Percentiles rank a stretch among this genome's conserved stretches.
Conservation (phyloP, 352 stramenopile species). For the Phytophthora pisi region DNA sequence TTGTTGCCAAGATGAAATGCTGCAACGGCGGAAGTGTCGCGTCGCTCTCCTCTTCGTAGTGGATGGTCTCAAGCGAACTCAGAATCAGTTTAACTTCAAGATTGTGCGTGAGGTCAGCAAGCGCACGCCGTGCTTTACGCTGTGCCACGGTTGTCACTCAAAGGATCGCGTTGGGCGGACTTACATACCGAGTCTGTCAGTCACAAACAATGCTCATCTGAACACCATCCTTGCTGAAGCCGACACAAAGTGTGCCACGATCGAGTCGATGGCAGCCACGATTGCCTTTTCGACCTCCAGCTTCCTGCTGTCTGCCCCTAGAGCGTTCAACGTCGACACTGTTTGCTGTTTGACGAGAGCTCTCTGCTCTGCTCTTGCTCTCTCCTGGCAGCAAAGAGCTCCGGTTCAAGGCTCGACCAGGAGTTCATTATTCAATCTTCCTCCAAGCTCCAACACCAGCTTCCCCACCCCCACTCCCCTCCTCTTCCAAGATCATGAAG, state of each 20-base stretch:
- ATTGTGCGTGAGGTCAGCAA: conserved; percentile 14
- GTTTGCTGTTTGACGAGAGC: conserved; percentile 19
- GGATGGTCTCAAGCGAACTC: conserved; percentile 9
- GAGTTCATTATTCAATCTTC: conserved; percentile 47
- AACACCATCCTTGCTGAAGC: conserved; percentile 22
- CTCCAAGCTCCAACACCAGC: conserved; percentile 40
- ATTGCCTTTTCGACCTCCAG: background rate
- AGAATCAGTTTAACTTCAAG: conserved; percentile 26
- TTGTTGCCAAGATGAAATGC: too few species aligned
- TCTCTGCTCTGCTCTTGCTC: background rate
- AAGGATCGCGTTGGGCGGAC: conserved; percentile 6
- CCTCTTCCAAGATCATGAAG: conserved; percentile 43
- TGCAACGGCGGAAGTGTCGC: conserved; percentile 4
- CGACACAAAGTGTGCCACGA: conserved; percentile 8
- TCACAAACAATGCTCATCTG: background rate
- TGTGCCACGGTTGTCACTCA: conserved; percentile 20
- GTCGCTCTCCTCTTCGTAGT: background rate
- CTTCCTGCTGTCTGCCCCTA: background rate
- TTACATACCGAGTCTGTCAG: background rate
- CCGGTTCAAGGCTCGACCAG: background rate
- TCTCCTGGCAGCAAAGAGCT: background rate
- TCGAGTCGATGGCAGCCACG: background rate
- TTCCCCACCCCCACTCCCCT: conserved; percentile 7
- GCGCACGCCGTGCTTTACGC: conserved; percentile 19
- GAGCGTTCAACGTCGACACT: conserved; percentile 2